Evolutionary conservation across 768 basidiomycete species (phyloP), one percentile per base, ranked within the genome.

Genomic region (Gloeophyllum trabeum): DNA sequence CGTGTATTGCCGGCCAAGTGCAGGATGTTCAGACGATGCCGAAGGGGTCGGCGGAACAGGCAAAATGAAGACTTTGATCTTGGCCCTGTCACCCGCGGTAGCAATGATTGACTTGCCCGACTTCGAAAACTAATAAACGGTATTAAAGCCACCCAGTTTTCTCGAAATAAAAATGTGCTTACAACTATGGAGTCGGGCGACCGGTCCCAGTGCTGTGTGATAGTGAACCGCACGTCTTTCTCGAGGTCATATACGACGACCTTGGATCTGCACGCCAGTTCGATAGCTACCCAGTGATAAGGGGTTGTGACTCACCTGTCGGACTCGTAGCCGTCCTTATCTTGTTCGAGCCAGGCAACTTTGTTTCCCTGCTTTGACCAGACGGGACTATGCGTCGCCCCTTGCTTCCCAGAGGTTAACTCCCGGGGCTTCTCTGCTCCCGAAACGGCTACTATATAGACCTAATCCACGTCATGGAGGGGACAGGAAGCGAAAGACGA

Each of bases 281-380:
- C 20, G 20, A 37, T 13, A 10, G 16, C 10, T 10, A 14, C 24
- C 23, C 16, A 35, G 24, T 35, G 26, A 12, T 22, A 19, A 20
- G 14, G 18, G 14, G 7, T 18, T 23, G 20, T 37, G 30, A 43
- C 56, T 34, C 45, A 78, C 79, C 83, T 75, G 61, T 94, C 93
- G 40, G 82, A 71, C 60, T 97, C 93, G 50, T 92, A 83, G 2
- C 93, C 92, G 51, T 97, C 90, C 54, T 83, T 58, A 40, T 81
- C 78, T 47, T 92, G 72, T 58, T 97, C 86, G 28, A 88, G 61
- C 93, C 93, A 98, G 1, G 85, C 90, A 2, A 76, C 77, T 58
- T 82, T 82, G 39, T 70, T 70, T 0, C 82, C 86, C 36, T 75
- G 61, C 3, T 62, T 61, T 44, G 67, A 85, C 57, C 94, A 76